Conservation (phyloP, 2,329 filamentous ascomycete genomes). For the Botryotinia convoluta region DNA sequence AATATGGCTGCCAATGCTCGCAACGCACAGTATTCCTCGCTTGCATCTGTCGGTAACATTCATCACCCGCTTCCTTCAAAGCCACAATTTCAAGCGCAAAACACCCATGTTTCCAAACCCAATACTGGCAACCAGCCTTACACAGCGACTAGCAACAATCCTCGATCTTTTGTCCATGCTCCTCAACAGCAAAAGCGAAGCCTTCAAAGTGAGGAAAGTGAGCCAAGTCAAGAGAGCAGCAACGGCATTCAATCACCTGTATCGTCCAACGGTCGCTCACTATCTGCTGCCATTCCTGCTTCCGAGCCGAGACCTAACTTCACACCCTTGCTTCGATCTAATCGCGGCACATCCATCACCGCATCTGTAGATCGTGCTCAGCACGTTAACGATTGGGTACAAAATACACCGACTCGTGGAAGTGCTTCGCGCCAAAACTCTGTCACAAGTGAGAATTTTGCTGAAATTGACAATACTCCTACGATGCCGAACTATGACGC, state of each 20-base stretch:
- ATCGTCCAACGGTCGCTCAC: background rate
- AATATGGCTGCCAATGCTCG: constrained; percentile 11
- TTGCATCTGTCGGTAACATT: background rate
- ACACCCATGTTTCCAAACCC: background rate
- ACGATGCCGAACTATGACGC: constrained; percentile 4
- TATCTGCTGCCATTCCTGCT: constrained; percentile 20
- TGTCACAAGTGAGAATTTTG: background rate
- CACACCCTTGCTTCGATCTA: constrained; percentile 29
- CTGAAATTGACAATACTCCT: constrained; percentile 1
- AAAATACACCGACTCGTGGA: constrained; percentile 21
- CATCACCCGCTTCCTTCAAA: constrained; percentile 8
- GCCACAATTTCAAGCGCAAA: constrained; percentile 2
- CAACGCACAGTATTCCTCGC: constrained; percentile 1
- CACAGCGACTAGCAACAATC: background rate
- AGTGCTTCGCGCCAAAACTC: background rate
- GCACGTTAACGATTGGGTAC: constrained; percentile 26
- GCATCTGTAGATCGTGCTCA: constrained; percentile 23
- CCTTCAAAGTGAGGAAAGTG: background rate
- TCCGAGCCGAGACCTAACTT: constrained; percentile 22
- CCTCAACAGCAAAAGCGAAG: background rate
- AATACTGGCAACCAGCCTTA: background rate
- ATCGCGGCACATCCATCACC: constrained; percentile 26
- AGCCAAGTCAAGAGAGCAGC: background rate
- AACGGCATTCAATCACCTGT: constrained; percentile 1
- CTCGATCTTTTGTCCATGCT: constrained; percentile 3